Conservation (phyloP, 23 red algal species). For the Gracilaria domingensis region DNA sequence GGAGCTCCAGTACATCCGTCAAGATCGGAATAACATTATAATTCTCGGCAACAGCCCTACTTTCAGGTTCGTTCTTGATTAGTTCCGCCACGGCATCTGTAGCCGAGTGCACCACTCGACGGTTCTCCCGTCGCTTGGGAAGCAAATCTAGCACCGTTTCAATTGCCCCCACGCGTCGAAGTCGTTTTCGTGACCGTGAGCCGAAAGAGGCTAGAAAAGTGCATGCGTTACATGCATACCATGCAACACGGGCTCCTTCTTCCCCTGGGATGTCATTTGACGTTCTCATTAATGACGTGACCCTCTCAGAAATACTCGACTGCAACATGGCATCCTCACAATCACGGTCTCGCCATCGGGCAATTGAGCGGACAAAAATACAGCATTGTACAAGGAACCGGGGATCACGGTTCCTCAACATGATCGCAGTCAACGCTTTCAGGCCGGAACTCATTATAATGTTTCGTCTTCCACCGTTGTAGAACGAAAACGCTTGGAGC, state of each 20-base stretch:
- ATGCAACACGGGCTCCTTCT: constrained; percentile 46
- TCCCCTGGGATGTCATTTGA: constrained; percentile 54
- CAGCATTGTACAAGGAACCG: constrained; percentile 60
- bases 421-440: constrained; percentile 50
- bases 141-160: constrained; percentile 43
- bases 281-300: constrained; percentile 36
- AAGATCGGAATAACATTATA: constrained; percentile 19
- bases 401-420: constrained; percentile 58
- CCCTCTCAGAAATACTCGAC: constrained; percentile 49
- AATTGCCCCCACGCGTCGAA: constrained; percentile 60
- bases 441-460: constrained; percentile 71
- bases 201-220: constrained; percentile 69
- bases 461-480: constrained; percentile 53
- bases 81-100: constrained; percentile 67
- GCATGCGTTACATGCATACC: constrained; percentile 63
- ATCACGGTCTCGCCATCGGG: constrained; percentile 52
- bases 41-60: constrained; percentile 13
- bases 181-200: constrained; percentile 49
- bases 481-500: constrained; percentile 67
- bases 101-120: constrained; percentile 32
- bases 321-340: constrained; percentile 66
- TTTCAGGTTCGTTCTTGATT: constrained; percentile 52
- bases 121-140: constrained; percentile 40
- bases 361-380: constrained; percentile 43
- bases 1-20: background rate